phyloP scores from a whole-genome alignment of 208 protist genomes.

The Angomonas deanei region DNA sequence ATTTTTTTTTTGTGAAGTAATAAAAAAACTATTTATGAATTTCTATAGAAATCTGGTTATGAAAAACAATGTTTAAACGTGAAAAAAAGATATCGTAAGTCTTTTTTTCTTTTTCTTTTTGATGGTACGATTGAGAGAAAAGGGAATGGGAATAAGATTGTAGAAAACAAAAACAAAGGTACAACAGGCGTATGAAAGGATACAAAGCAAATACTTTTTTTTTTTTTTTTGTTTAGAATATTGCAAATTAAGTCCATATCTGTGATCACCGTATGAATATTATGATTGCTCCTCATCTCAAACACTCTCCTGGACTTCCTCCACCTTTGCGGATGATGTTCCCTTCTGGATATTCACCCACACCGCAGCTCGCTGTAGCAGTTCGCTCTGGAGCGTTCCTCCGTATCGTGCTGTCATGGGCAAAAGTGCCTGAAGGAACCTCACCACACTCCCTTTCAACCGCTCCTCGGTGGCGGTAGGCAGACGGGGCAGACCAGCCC shows the following conservation, averaged over 20 bases:
- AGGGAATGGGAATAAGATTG: constrained; percentile 1
- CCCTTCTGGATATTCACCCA: too few species aligned
- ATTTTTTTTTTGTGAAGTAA: too few species aligned
- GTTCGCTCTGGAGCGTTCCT: neutral
- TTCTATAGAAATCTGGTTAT: too few species aligned
- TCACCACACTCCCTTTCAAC: constrained; percentile 23
- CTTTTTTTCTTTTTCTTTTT: neutral
- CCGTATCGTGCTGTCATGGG: neutral
- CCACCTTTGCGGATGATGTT: too few species aligned
- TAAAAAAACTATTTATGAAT: too few species aligned
- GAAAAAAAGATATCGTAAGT: neutral
- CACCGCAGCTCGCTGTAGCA: neutral
- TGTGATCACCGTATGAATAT: too few species aligned
- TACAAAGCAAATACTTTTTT: too few species aligned
- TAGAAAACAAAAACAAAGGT: neutral
- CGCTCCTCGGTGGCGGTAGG: constrained; percentile 70
- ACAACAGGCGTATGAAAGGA: neutral
- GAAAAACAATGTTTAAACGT: too few species aligned
- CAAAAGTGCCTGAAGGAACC: constrained; percentile 18
- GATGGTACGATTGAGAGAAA: neutral
- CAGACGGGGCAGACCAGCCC: constrained; percentile 46
- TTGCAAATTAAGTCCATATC: neutral
- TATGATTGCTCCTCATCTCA: too few species aligned
- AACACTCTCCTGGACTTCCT: too few species aligned
- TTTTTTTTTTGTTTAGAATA: neutral